A percentile compares a stretch with the other conserved stretches of the same genome.
Evolutionary conservation across 768 basidiomycete genomes (phyloP).

Genomic region (Russula ochroleuca): DNA sequence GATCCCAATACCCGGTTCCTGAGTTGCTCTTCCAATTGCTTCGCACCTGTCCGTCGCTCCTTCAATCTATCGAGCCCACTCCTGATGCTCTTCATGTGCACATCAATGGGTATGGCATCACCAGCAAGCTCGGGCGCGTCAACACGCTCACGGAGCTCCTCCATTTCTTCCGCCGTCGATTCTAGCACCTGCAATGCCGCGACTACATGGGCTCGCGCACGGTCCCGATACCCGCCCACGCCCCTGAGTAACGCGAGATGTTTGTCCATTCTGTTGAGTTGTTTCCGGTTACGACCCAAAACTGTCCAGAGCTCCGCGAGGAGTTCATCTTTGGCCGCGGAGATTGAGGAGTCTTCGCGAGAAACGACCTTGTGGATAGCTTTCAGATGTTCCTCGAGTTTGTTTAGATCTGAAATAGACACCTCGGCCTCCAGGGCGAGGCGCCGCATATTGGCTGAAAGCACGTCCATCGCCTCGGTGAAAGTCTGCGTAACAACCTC

Average conservation of each 20-base stretch:
- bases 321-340: slow-evolving; percentile 47
- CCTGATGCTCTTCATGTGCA: slow-evolving; percentile 71
- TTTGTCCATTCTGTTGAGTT: slow-evolving; percentile 46
- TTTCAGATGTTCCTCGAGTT: slow-evolving; percentile 56
- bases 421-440: slow-evolving; percentile 65
- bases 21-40: no score
- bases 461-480: slow-evolving; percentile 55
- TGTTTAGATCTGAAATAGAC: slow-evolving; percentile 51
- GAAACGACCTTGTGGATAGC: slow-evolving; percentile 54
- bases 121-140: slow-evolving; percentile 61
- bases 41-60: slow-evolving; percentile 52
- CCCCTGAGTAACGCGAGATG: slow-evolving; percentile 53
- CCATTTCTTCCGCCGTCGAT: slow-evolving; percentile 67
- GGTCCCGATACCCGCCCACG: slow-evolving; percentile 53
- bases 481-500: slow-evolving; percentile 54
- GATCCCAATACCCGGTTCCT: no score
- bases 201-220: slow-evolving; percentile 62
- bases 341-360: slow-evolving; percentile 51
- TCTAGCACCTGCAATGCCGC: slow-evolving; percentile 58
- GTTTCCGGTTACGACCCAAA: slow-evolving; percentile 55
- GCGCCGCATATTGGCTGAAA: slow-evolving; percentile 48
- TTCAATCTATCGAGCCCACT: slow-evolving; percentile 57
- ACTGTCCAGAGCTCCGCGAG: slow-evolving; percentile 66
- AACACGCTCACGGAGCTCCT: slow-evolving; percentile 68
- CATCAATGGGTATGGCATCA: slow-evolving; percentile 59